Evolutionary conservation across 2,329 filamentous ascomycete genomes (phyloP).

Genomic region (Colletotrichum euphorbiae): DNA sequence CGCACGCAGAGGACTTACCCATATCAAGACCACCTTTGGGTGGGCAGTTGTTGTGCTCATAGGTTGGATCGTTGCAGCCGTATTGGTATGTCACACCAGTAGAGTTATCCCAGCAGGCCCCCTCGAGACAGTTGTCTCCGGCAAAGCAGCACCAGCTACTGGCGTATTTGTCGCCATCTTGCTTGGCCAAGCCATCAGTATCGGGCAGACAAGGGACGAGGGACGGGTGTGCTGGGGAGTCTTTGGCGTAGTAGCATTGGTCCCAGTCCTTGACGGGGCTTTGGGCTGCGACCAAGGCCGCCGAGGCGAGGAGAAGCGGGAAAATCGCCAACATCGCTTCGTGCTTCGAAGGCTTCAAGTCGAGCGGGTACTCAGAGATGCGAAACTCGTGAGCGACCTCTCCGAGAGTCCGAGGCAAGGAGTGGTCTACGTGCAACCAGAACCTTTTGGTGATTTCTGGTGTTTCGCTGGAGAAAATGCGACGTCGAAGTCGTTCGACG

Average conservation of each 20-base stretch:
- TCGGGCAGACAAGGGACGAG: slow-evolving; percentile 25
- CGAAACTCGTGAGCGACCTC: background rate
- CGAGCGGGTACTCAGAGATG: background rate
- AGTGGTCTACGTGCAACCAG: too few relatives aligned
- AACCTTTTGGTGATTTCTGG: background rate
- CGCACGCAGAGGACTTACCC: background rate
- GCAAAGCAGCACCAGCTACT: slow-evolving; percentile 34
- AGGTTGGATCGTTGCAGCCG: slow-evolving; percentile 36
- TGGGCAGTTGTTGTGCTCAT: slow-evolving; percentile 30
- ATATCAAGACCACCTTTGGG: slow-evolving; percentile 19
- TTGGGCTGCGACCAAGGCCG: background rate
- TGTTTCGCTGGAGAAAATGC: background rate
- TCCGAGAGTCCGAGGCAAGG: too few relatives aligned
- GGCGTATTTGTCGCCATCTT: background rate
- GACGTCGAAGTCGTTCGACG: background rate
- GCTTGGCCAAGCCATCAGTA: slow-evolving; percentile 1
- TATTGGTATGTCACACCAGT: slow-evolving; percentile 30
- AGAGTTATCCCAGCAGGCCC: slow-evolving; percentile 20
- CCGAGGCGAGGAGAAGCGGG: background rate
- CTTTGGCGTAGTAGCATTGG: slow-evolving; percentile 32
- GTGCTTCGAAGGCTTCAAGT: background rate
- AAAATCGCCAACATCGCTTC: background rate
- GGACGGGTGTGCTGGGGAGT: background rate
- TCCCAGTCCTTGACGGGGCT: background rate
- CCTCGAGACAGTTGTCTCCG: slow-evolving; percentile 12